phyloP scores from a whole-genome alignment of 345 rosid genomes.

The Euphorbia tirucalli region DNA sequence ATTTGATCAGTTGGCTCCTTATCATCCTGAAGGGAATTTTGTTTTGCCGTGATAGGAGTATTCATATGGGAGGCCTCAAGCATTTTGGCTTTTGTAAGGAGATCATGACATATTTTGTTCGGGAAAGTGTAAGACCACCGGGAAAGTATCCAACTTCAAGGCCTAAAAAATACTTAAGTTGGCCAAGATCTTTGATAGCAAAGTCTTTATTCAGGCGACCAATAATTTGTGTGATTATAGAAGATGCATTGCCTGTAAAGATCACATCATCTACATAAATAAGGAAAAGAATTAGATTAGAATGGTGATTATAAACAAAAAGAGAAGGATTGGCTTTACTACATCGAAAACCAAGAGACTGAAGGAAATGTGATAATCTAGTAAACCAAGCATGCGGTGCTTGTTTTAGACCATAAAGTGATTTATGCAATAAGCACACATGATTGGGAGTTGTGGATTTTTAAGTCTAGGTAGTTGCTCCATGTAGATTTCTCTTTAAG shows the following conservation, averaged over 20 bases:
- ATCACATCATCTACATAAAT: background rate
- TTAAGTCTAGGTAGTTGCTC: too few relatives aligned
- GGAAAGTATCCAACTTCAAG: background rate
- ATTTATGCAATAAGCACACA: too few relatives aligned
- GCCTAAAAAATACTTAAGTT: background rate
- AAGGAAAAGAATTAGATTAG: too few relatives aligned
- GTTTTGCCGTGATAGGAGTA: background rate
- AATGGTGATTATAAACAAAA: too few relatives aligned
- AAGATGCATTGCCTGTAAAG: background rate
- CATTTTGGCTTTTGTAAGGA: background rate
- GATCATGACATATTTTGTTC: background rate
- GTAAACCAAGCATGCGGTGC: too few relatives aligned
- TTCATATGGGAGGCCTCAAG: background rate
- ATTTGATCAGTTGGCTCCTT: too few relatives aligned
- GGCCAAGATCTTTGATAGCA: background rate
- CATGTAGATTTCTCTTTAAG: too few relatives aligned
- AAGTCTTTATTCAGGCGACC: background rate
- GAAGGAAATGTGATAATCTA: too few relatives aligned
- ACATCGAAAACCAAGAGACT: constrained; percentile 3
- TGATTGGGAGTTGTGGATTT: too few relatives aligned
- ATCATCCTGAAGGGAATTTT: background rate
- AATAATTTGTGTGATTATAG: background rate
- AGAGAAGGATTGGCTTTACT: too few relatives aligned
- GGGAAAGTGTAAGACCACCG: background rate
- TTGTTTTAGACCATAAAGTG: too few relatives aligned